phyloP scores from a whole-genome alignment of 2,329 filamentous ascomycete species.

The Alternaria arborescens region DNA sequence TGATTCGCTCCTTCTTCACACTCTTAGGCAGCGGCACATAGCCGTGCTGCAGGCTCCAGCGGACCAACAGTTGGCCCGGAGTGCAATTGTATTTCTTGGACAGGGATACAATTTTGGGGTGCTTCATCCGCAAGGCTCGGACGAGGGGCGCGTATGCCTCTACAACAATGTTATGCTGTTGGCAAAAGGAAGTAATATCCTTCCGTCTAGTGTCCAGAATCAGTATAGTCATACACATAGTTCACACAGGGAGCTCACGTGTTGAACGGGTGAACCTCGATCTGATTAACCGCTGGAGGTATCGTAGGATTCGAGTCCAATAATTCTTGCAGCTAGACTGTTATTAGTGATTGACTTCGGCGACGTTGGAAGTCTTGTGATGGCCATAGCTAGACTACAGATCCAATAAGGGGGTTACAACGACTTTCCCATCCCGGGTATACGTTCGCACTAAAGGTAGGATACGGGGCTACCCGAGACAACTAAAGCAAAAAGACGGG shows the following conservation, averaged over 20 bases:
- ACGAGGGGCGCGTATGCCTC: constrained; percentile 84
- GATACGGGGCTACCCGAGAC: constrained; percentile 14
- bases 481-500: constrained; percentile 8
- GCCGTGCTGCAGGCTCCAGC: constrained; percentile 80
- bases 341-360: constrained; percentile 23
- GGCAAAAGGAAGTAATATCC: constrained; percentile 72
- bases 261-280: constrained; percentile 80
- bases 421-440: constrained; percentile 6
- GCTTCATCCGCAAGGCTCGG: constrained; percentile 72
- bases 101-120: constrained; percentile 69
- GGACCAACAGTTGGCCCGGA: constrained; percentile 76
- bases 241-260: neutral
- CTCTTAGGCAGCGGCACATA: constrained; percentile 80
- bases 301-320: constrained; percentile 69
- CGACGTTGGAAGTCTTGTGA: constrained; percentile 5
- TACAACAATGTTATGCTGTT: constrained; percentile 71
- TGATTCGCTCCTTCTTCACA: constrained; percentile 66
- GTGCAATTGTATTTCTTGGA: constrained; percentile 74
- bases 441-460: constrained; percentile 9
- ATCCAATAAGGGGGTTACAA: constrained; percentile 7
- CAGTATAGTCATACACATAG: neutral
- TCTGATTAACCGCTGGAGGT: constrained; percentile 77
- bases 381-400: neutral
- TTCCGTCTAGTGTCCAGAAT: constrained; percentile 70
- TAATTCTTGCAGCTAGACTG: constrained; percentile 70